Conservation (phyloP, 495 filamentous ascomycete species). For the Pyrenopolyporus hunteri region DNA sequence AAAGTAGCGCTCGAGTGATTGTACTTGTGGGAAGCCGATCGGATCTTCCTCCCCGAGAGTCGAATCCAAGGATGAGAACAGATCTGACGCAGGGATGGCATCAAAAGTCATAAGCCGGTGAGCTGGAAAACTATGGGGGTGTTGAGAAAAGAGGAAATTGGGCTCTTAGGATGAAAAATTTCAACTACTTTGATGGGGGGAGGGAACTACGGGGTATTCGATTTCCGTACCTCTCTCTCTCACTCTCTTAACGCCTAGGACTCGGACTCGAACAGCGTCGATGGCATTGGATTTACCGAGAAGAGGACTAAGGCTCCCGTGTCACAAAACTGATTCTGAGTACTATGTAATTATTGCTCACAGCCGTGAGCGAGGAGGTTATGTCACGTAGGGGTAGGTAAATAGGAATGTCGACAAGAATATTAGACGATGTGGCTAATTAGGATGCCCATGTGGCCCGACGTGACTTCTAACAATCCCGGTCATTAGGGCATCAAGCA, state of each 20-base stretch:
- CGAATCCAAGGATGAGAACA: constrained; percentile 31
- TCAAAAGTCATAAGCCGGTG: constrained; percentile 23
- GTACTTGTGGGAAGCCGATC: constrained; percentile 27
- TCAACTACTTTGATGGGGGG: constrained; percentile 32
- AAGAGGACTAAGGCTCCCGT: constrained; percentile 14
- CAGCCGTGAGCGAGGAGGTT: constrained; percentile 24
- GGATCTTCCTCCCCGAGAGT: constrained; percentile 25
- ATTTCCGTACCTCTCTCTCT: constrained; percentile 23
- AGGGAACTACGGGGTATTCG: constrained; percentile 21
- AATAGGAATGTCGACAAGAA: constrained; percentile 37
- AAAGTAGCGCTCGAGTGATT: constrained; percentile 18
- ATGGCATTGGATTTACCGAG: constrained; percentile 11
- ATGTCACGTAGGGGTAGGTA: constrained; percentile 37
- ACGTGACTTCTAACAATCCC: constrained; percentile 45
- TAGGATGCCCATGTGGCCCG: constrained; percentile 46
- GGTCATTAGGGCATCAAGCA: constrained; percentile 43
- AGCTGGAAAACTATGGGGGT: constrained; percentile 34
- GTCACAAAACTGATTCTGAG: constrained; percentile 15
- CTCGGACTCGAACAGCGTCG: constrained; percentile 19
- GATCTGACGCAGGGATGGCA: constrained; percentile 28
- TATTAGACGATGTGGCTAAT: constrained; percentile 49
- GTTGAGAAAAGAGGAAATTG: constrained; percentile 19
- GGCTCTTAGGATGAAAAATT: constrained; percentile 22
- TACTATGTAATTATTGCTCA: constrained; percentile 17
- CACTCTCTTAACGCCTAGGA: constrained; percentile 26